Base-by-base conservation (phyloP, 306 rosid genomes). In the Ochetophila trinervis region DNA sequence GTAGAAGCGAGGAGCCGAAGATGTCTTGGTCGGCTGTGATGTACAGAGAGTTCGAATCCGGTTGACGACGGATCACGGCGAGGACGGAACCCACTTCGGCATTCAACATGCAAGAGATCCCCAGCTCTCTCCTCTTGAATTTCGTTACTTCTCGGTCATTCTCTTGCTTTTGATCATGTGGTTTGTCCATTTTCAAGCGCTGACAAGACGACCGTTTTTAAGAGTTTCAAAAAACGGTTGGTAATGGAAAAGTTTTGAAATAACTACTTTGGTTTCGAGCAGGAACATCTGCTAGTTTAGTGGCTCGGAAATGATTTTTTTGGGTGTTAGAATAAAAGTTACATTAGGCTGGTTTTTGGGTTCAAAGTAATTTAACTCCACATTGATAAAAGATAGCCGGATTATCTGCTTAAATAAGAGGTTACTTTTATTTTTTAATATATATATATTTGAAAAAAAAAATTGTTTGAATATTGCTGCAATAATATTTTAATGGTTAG, bases 101-200 rank as follows among this genome's bases (percentile, higher is more conserved):
- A 85, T 80, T 93, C 2, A 93, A 75, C 97, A 93, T 90, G 84
- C 99, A 90, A 5, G 99, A 86, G 15, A 93, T 20, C 0, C 91
- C 88, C 0, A 87, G 67, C 59, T 93, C 88, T 62, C 71, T 84
- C 60, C 94, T 76, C 22, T 74, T 67, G 62, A 49, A 61, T 6
- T 32, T 73, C 18, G 64, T 8, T 10, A 55, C 54, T 34, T 24
- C 48, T 18, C 27, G 60, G n/a, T 62, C 63, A 4, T 60, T 53
- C 44, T 49, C 24, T 11, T 64, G 59, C 15, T 64, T 63, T 8
- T 16, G 6, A 20, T 40, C 54, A 9, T 19, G 34, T 50, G 19
- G 8, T 16, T 69, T 58, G 30, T 68, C 73, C 72, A 72, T 72
- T 15, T n/a, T 48, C 52, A 17, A 44, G 34, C 3, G 10, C 17